Base-by-base conservation (phyloP, 2,329 filamentous ascomycete species). In the Teratosphaeria pseudoeucalypti region DNA sequence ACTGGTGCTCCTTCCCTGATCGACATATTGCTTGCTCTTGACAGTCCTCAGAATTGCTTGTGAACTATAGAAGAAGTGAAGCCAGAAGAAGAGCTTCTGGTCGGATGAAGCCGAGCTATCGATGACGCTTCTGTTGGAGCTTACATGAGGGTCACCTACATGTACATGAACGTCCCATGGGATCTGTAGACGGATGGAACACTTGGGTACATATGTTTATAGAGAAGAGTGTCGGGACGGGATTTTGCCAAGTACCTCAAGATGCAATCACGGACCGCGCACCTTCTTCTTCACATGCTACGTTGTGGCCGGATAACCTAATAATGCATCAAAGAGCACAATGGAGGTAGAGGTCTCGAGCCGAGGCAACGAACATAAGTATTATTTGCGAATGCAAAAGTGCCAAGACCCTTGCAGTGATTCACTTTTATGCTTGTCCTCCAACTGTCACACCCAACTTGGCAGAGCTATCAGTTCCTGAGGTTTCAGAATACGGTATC, bases 1-100 rank as follows among this genome's bases (percentile, higher is more conserved):
- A 74, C 71, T 12, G 81, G 78, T 14, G 82, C 82, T 57, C 82
- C 83, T 80, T 77, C 76, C 57, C 68, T 71, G 54, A 71, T 67
- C 7, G 72, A 65, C 72, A 73, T 73, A 6, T 32, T 55, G n/a
- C 43, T 49, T 4, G 19, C 16, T 7, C 3, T 11, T 14, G 52
- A 27, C 39, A 34, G 10, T 26, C 6, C n/a, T 12, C 43, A 37
- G 19, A n/a, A 37, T 27, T 52, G 34, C 49, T 14, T 16, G n/a
- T 16, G 32, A 16, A 12, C 6, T 32, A 32, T 7, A 32, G 29
- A 43, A 43, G 37, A 43, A 43, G 43, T 23, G 43, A 49, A 49
- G 43, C 43, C 23, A 49, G 43, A 49, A 43, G 37, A 43, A n/a
- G 29, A 32, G 12, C 16, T 19, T 49, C 43, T 19, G 19, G 16